phyloP scores from a whole-genome alignment of 306 rosid species.

The Myrica gale region DNA sequence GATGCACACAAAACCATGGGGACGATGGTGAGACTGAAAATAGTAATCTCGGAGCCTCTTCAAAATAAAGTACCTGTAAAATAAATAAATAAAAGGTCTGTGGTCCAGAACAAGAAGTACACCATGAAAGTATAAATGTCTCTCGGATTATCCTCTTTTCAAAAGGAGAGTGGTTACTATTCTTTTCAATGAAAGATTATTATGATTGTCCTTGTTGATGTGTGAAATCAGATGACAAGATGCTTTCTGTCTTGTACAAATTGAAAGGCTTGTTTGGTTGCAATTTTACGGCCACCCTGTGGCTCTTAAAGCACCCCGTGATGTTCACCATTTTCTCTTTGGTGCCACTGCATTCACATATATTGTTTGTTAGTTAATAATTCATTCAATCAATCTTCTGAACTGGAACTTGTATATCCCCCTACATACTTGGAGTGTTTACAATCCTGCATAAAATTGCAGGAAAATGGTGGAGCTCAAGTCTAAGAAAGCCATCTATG shows the following conservation, averaged over 20 bases:
- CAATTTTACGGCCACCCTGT: too few species aligned
- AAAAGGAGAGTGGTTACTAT: not conserved
- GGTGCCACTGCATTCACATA: constrained; percentile 15
- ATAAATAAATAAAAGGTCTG: not conserved
- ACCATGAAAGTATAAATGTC: not conserved
- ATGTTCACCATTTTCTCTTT: not conserved
- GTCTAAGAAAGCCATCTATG: constrained; percentile 79
- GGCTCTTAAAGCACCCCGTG: not conserved
- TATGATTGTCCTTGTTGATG: not conserved
- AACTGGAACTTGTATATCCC: constrained; percentile 14
- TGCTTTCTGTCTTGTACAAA: constrained; percentile 8
- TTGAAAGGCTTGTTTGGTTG: too few species aligned
- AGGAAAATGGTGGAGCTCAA: constrained; percentile 68
- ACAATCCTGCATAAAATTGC: constrained; percentile 34
- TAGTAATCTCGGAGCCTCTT: not conserved
- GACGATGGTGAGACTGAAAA: not conserved
- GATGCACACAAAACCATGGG: not conserved
- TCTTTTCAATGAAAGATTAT: not conserved
- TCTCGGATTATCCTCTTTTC: not conserved
- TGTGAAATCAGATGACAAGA: not conserved
- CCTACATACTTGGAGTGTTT: not conserved
- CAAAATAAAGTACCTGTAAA: not conserved
- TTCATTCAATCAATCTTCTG: not conserved
- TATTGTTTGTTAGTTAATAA: not conserved
- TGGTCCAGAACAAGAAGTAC: not conserved